These are phyloP conservation scores for Metschnikowia peoriensis DNA, from an alignment of 805 yeast genomes.

Conservation along the genomic window DNA sequence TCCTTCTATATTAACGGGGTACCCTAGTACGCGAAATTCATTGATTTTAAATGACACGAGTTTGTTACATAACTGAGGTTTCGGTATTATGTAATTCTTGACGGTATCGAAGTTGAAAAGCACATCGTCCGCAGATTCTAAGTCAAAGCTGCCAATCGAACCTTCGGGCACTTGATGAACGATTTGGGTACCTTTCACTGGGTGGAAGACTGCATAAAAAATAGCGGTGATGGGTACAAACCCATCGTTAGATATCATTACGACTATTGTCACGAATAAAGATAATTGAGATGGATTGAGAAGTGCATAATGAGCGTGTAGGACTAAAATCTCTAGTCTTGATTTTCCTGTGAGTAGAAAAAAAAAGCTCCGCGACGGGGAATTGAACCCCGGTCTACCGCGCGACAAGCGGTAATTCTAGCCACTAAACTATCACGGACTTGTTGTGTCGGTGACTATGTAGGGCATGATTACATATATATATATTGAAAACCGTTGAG, in stretches of 20 bases:
- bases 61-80: conserved; percentile 83
- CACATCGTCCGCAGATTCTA: conserved; percentile 8
- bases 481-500: not conserved
- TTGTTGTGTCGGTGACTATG: not conserved
- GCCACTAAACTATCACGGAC: conserved; percentile 25
- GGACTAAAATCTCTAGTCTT: not conserved
- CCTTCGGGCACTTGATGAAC: conserved; percentile 88
- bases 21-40: conserved; percentile 73
- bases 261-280: not conserved
- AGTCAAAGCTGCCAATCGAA: conserved; percentile 36
- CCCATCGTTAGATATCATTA: conserved; percentile 49
- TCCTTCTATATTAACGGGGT: conserved; percentile 80
- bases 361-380: conserved; percentile 24
- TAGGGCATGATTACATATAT: too few species aligned
- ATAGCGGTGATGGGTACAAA: conserved; percentile 87
- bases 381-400: conserved; percentile 25
- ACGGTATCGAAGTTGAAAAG: conserved; percentile 79
- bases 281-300: not conserved
- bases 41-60: conserved; percentile 72
- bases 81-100: conserved; percentile 90
- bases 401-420: conserved; percentile 25
- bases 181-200: conserved; percentile 92
- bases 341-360: not conserved
- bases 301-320: not conserved
- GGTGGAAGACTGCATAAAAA: conserved; percentile 91